Evolutionary conservation across 2,329 filamentous ascomycete species (phyloP), one percentile per base, ranked within the genome.

Genomic region (Colletotrichum sublineola): DNA sequence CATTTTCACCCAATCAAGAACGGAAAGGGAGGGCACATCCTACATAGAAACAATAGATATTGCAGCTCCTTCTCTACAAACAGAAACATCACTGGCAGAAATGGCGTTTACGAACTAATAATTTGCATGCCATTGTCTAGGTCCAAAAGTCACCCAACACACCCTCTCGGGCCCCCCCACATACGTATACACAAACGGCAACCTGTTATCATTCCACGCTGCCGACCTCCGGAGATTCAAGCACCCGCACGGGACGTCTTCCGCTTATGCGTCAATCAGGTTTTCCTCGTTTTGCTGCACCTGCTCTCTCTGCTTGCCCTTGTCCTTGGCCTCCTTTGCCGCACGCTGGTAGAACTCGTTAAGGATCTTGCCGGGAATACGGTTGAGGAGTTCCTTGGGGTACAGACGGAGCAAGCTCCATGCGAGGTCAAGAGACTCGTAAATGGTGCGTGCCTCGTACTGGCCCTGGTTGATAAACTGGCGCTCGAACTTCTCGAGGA

Each of bases 351-450:
- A 96, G 86, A 91, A 96, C 82, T 96, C 93, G 79, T 95, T 92
- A 78, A 96, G 89, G 55, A 94, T 82, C 86, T 95, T 94, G 86
- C 91, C 90, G 72, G 94, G 94, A 80, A 96, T 95, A 85, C 97
- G 94, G 87, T 99, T 99, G 78, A 99, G 93, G 77, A 98, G 86
- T 79, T 99, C 96, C 90, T 97, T 98, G 83, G 96, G 96, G 88
- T 96, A 99, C 83, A 99, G 97, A 76, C 96, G 92, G 77, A 99
- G 91, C 82, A 99, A 85, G 80, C 94, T 96, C 96, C 96, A 99
- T 53, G 96, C 97, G 78, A 97, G 90, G 79, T 99, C 97, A 74
- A 99, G 90, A 57, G 94, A 97, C 84, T 99, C 96, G 83, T 90
- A 95, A 80, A 99, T 97, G 75, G 88, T 92, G 78, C 96, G 93